Base-by-base conservation (phyloP, 2,329 filamentous ascomycete species). In the Polytolypa hystricis region DNA sequence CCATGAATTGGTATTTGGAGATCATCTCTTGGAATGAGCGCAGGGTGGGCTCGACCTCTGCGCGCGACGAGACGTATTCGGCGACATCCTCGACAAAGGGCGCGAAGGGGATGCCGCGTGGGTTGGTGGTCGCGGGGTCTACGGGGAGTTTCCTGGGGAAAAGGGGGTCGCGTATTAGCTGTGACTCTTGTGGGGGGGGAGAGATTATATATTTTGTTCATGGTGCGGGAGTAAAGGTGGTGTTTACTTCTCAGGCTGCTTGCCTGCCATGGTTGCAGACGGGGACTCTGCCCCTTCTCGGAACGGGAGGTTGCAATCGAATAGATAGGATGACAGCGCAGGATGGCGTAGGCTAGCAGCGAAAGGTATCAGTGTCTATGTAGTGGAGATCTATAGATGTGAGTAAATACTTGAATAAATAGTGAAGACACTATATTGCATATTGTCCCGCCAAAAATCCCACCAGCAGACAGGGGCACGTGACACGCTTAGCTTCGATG, bases 1-100 rank as follows among this genome's bases (percentile, higher is more conserved):
- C 86, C 91, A 98, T 98, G 66, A 96, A 98, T 61, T 96, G 91
- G 67, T 98, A 98, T 72, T 98, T 98, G 50, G 86, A 93, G 56
- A 58, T 56, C 53, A 62, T 62, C 46, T 67, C 64, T 47, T 67
- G 64, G 52, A 67, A 67, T 12, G 56, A 57, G 41, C 57, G 55
- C 4, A 67, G 56, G 2, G 64, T 67, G 15, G 57, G 47, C 44
- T 67, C 64, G 43, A 66, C 63, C 33, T 67, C 64, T 4, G 56
- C 55, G 38, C 62, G 57, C 4, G 56, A 57, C 30, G 62, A 58
- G 45, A 67, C 63, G 42, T 67, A 67, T 49, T 66, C 63, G 43
- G 49, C 46, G 27, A 67, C 62, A 54, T 65, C 56, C 51, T 62
- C 59, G 54, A 67, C 55, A 49, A 66, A 67, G 30, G 64, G 64